Base-by-base conservation (phyloP, 192 early-diverging fungal genomes). In the Dissophora ornata region DNA sequence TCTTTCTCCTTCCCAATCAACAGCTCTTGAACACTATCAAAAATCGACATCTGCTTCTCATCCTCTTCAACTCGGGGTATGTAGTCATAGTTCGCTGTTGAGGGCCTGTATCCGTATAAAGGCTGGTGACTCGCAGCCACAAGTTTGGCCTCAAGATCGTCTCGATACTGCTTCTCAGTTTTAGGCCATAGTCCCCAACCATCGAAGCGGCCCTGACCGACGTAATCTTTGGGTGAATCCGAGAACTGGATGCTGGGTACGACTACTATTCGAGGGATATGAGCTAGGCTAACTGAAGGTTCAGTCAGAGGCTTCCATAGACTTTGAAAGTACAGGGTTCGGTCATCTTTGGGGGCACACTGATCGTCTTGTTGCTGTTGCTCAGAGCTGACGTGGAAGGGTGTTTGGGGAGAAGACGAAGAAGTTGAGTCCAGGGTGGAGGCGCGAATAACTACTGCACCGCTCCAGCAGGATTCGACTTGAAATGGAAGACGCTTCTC, bases 141-240 rank as follows among this genome's bases (percentile, higher is more conserved):
- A 15, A 71, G 32, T 1, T 45, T 41, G 13, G 29, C 13, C 11
- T 62, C 69, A 4, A 40, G 59, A 3, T 62, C 59, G 24, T 71
- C 36, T 12, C 59, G 38, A 30, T 57, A 71, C n/a, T 47, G 21
- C 12, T 57, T 29, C 21, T 62, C 69, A 8, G 59, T 50, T 19
- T 62, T 71, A 1, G 69, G 52, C 69, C 69, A 71, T 8, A 71
- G 45, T 16, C 69, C 69, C 69, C 69, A 71, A 2, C 47, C 59
- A 32, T 56, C 30, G 19, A 71, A 71, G 0, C 13, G 22, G 2
- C 51, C 69, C 8, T 53, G 45, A 0, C 16, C 7, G 2, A 30
- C 42, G 16, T 71, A 71, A 0, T 47, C 42, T 15, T 56, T 41
- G 15, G 51, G 21, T 0, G 51, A 62, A 13, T 26, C n/a, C 33